Percentiles rank a stretch among this genome's conserved stretches.
Evolutionary conservation across 2,329 filamentous ascomycete genomes (phyloP).

Genomic region (Fusarium redolens): DNA sequence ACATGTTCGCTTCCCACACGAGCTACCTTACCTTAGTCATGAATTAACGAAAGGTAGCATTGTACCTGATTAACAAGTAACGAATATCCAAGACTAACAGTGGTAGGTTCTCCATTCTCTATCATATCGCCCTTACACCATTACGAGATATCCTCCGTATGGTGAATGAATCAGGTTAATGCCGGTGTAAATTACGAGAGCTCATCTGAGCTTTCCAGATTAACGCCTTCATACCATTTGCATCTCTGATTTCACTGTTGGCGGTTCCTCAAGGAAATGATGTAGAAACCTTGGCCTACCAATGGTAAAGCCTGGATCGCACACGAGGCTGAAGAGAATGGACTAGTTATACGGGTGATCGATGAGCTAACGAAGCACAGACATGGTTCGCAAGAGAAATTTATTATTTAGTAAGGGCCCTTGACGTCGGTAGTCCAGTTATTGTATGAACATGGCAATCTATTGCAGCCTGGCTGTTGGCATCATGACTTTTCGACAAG

Average conservation of each 20-base stretch:
- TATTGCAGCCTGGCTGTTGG: neutral
- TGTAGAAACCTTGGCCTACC: constrained; percentile 3
- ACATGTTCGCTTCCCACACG: neutral
- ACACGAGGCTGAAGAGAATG: constrained; percentile 30
- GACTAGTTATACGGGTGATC: constrained; percentile 14
- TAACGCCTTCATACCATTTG: neutral
- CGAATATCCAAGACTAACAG: neutral
- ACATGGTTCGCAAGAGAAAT: constrained; percentile 7
- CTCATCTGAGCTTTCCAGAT: neutral
- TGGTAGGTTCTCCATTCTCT: neutral
- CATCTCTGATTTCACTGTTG: neutral
- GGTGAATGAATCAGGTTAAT: constrained; percentile 9
- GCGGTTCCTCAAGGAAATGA: neutral
- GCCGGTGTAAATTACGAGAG: neutral
- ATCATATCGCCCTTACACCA: neutral
- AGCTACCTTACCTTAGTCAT: neutral
- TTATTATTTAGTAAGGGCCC: neutral
- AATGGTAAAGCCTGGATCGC: constrained; percentile 13
- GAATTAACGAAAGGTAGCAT: too few relatives aligned
- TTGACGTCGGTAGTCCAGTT: neutral
- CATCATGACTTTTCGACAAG: neutral
- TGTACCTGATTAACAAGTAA: too few relatives aligned
- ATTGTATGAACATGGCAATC: neutral
- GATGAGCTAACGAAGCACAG: constrained; percentile 29
- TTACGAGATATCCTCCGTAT: neutral